Evolutionary conservation across 2,329 filamentous ascomycete genomes (phyloP), one percentile per base, ranked within the genome.

Genomic region (Phaeosphaeriaceae sp.): DNA sequence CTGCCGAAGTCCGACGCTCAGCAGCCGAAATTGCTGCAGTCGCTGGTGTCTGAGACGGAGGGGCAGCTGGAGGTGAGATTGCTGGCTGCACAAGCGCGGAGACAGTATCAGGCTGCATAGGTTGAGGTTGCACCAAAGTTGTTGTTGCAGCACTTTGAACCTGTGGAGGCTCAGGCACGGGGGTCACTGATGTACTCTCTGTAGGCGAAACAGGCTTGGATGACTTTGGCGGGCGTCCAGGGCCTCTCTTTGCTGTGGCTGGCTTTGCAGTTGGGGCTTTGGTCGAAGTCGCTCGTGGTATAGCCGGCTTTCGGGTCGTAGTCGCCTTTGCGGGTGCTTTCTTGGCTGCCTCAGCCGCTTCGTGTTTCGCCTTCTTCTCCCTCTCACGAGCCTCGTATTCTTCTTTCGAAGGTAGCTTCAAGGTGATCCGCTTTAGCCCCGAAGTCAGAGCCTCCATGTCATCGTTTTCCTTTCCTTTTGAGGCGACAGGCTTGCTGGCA

Each of bases 361-460:
- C 79, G 56, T 77, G 78, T 48, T 78, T 76, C 22, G 71, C 73
- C 42, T 80, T 78, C 52, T 78, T 79, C 51, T 81, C 75, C n/a
- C 70, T 80, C 67, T 85, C 82, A 21, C 83, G 76, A 7, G 79
- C 80, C 25, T 86, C 83, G 58, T 87, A 80, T 66, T 88, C 85
- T 66, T 88, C 85, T 21, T 81, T 81, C 0, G 84, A 80, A 0
- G 84, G 84, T 51, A 88, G 78, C 60, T 86, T 87, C 48, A 89
- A 69, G 21, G 85, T 88, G 54, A 89, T 84, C 25, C 83, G 83
- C 67, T 84, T 85, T 59, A 88, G 71, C 3, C 83, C 84, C 2
- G 81, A 78, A 1, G 84, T 79, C 24, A 88, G 71, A 19, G 76
- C 77, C 46, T 87, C 84, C 46, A 87, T 69, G 17, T 76, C 68